A percentile compares a stretch with the other conserved stretches of the same genome.
These are phyloP conservation scores for Eleusine coracana DNA, from an alignment of 176 grass and related monocot genomes.

Conservation along the genomic window DNA sequence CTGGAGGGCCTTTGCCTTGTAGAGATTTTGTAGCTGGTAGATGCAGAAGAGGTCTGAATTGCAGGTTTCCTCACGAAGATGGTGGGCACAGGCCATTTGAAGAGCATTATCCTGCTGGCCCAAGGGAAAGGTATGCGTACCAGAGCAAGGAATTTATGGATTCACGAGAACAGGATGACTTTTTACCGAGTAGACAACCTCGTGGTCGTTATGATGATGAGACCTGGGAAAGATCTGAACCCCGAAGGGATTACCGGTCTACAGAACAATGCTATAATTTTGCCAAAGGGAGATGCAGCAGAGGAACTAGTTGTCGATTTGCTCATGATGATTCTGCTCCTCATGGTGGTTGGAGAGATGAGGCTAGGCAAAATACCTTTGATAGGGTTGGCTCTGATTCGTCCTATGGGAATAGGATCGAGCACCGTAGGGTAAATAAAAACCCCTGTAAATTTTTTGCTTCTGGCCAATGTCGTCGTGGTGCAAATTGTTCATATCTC, in stretches of 20 bases:
- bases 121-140: constrained; percentile 57
- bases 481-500: constrained; percentile 72
- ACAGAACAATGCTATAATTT: constrained; percentile 81
- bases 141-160: constrained; percentile 62
- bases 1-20: constrained; percentile 59
- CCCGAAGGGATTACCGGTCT: constrained; percentile 51
- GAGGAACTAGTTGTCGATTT: constrained; percentile 72
- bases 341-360: constrained; percentile 74
- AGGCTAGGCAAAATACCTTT: constrained; percentile 49
- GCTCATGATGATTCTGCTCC: constrained; percentile 69
- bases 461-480: constrained; percentile 74
- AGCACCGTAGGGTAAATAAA: constrained; percentile 60
- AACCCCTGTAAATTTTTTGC: constrained; percentile 88
- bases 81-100: constrained; percentile 54
- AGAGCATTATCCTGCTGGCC: constrained; percentile 47
- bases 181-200: constrained; percentile 49
- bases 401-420: constrained; percentile 60
- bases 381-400: constrained; percentile 60
- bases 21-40: constrained; percentile 86
- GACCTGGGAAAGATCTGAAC: constrained; percentile 63
- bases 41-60: constrained; percentile 79
- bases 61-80: constrained; percentile 87
- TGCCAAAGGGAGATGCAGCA: constrained; percentile 77
- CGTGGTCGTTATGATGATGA: constrained; percentile 64
- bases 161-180: constrained; percentile 67